Percentiles rank a stretch among this genome's conserved stretches.
Conservation (phyloP, 2,329 filamentous ascomycete species). For the Rhinocladiella similis region DNA sequence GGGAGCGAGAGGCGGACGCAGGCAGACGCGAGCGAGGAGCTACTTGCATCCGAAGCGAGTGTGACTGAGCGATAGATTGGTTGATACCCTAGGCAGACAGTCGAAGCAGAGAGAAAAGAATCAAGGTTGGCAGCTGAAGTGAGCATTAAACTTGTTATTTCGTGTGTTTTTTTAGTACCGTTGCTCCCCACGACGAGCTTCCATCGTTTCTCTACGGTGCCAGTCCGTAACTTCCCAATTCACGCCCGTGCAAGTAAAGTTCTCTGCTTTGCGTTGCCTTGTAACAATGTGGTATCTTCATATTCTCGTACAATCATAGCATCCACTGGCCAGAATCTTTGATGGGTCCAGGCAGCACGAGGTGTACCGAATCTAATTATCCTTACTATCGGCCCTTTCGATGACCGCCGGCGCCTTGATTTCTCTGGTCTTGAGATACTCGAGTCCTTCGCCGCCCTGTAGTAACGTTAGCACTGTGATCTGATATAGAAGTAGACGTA, state of each 20-base stretch:
- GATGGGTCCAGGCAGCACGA: background rate
- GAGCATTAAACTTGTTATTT: background rate
- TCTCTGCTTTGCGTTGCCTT: no score
- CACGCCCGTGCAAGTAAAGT: no score
- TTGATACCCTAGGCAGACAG: constrained; percentile 7
- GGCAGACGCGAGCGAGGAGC: no score
- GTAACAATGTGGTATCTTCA: no score
- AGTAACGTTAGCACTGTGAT: constrained; percentile 12
- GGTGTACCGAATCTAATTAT: background rate
- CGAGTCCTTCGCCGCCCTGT: constrained; percentile 63
- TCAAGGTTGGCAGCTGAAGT: constrained; percentile 13
- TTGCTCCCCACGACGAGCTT: no score
- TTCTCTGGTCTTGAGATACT: constrained; percentile 59
- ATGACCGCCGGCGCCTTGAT: constrained; percentile 66
- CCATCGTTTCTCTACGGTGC: no score
- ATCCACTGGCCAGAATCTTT: no score
- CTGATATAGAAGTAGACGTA: background rate
- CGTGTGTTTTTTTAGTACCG: background rate
- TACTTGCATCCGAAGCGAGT: constrained; percentile 7
- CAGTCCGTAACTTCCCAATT: no score
- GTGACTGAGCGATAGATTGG: constrained; percentile 6
- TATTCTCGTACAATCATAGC: no score
- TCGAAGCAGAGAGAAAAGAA: constrained; percentile 6
- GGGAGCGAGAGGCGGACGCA: background rate
- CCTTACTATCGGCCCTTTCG: constrained; percentile 51